A percentile compares a stretch with the other conserved stretches of the same genome.
Conservation (phyloP, 192 early-diverging fungal genomes). For the Rhizophagus sp. region DNA sequence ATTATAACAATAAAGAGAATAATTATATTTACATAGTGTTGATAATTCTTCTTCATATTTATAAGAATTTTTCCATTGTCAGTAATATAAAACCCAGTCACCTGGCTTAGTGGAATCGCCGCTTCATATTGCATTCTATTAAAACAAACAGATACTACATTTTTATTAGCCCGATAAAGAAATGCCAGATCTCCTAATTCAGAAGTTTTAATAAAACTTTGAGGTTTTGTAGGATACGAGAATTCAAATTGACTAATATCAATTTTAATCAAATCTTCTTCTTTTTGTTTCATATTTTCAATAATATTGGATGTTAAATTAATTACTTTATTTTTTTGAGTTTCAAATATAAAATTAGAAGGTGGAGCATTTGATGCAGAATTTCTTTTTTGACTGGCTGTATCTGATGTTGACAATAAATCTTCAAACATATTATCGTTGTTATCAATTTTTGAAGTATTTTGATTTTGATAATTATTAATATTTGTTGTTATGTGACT, state of each 20-base stretch:
- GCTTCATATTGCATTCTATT: neutral
- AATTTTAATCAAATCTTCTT: neutral
- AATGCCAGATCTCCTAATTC: constrained; percentile 2
- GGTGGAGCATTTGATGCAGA: neutral
- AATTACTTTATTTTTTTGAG: neutral
- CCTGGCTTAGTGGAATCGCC: neutral
- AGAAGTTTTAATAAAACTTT: neutral
- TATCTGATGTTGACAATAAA: neutral
- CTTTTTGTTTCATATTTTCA: neutral
- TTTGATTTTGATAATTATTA: neutral
- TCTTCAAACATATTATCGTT: neutral
- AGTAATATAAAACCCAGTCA: neutral
- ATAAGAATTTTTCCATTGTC: neutral
- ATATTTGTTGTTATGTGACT: neutral
- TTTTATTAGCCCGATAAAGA: neutral
- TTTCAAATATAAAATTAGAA: neutral
- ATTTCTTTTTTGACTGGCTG: neutral
- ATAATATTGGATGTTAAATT: neutral
- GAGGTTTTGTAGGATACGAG: neutral
- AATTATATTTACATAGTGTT: neutral
- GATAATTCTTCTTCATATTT: neutral
- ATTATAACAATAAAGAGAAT: neutral
- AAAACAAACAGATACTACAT: constrained; percentile 1
- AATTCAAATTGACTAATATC: constrained; percentile 1
- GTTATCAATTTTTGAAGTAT: neutral